Evolutionary conservation across 495 filamentous ascomycete genomes (phyloP).

Genomic region (Xanthoparmelia taractica): DNA sequence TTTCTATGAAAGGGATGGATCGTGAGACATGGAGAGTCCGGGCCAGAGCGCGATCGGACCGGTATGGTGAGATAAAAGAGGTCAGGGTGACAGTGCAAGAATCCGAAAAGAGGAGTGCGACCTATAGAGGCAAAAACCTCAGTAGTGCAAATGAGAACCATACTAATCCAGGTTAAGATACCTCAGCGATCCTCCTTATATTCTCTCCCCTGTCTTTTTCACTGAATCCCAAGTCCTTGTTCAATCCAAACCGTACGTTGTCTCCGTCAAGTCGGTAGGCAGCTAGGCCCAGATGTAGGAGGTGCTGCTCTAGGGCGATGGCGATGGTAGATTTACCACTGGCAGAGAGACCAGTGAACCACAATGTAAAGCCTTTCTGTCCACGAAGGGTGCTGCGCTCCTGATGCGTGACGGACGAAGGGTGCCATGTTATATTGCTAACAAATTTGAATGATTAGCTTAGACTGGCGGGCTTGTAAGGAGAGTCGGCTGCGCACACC

Average conservation of each 20-base stretch:
- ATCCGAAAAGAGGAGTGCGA: slow-evolving; percentile 94
- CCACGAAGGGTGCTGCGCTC: slow-evolving; percentile 74
- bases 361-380: slow-evolving; percentile 89
- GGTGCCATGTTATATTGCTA: slow-evolving; percentile 99
- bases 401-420: slow-evolving; percentile 70
- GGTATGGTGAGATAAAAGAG: slow-evolving; percentile 95
- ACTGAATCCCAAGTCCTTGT: slow-evolving; percentile 92
- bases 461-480: not conserved
- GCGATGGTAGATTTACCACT: slow-evolving; percentile 96
- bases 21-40: slow-evolving; percentile 64
- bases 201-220: slow-evolving; percentile 94
- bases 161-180: slow-evolving; percentile 21
- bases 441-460: slow-evolving; percentile 11
- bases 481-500: slow-evolving; percentile 21
- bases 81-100: slow-evolving; percentile 78
- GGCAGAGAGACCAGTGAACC: slow-evolving; percentile 93
- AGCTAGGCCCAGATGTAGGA: slow-evolving; percentile 71
- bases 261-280: slow-evolving; percentile 96
- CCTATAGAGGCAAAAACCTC: slow-evolving; percentile 37
- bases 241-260: slow-evolving; percentile 96
- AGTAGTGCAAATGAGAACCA: not conserved
- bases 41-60: slow-evolving; percentile 73
- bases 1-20: slow-evolving; percentile 80
- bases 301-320: slow-evolving; percentile 89
- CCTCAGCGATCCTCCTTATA: slow-evolving; percentile 89